A percentile compares a stretch with the other conserved stretches of the same genome.
These are phyloP conservation scores for Corymbia citriodora DNA, from an alignment of 441 rosid genomes.

Conservation along the genomic window DNA sequence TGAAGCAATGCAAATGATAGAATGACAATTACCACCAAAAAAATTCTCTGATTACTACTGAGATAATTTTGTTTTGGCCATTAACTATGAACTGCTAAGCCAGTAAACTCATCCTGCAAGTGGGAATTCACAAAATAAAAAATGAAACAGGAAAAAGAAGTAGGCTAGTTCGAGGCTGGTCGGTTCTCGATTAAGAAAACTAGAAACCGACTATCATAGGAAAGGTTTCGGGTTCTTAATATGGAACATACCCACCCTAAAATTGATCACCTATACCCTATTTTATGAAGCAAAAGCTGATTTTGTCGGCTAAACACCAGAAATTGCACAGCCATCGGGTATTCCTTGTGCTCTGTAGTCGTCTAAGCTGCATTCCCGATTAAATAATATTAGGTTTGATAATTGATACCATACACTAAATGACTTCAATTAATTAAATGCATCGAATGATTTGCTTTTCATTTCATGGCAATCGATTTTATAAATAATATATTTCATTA, in stretches of 20 bases:
- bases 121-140: too few species aligned
- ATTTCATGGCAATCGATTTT: background rate
- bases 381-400: background rate
- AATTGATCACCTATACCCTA: background rate
- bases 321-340: background rate
- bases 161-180: too few species aligned
- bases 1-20: background rate
- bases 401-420: background rate
- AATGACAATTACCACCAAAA: background rate
- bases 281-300: background rate
- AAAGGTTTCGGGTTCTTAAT: background rate
- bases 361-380: background rate
- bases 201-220: too few species aligned
- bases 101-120: too few species aligned
- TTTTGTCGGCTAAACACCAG: fast-evolving
- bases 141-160: too few species aligned
- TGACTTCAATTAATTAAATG: fast-evolving
- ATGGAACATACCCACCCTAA: too few species aligned
- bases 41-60: background rate
- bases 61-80: too few species aligned
- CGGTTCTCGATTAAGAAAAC: background rate
- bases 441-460: background rate
- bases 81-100: too few species aligned
- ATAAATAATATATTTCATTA: background rate
- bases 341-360: background rate